Evolutionary conservation across 176 grass and related monocot genomes (phyloP), one percentile per base, ranked within the genome.

Genomic region (Eleusine coracana): DNA sequence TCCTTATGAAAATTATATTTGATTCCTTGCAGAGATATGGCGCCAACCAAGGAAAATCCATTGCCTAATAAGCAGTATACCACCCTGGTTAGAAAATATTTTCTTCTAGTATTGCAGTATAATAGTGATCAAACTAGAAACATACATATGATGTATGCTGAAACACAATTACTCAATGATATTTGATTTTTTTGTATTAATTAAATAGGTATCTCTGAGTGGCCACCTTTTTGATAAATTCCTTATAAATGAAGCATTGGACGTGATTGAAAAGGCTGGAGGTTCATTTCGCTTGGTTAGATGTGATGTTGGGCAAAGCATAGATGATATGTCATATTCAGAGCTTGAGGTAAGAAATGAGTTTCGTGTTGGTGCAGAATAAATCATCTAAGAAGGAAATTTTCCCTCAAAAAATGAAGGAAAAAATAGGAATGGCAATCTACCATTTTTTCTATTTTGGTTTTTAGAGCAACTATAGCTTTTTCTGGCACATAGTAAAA

Each of bases 221-320:
- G 96, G 96, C 11, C 96, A 98, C 76, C 90, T 98, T 40, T 98
- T 98, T 82, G 96, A 95, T 93, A 92, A 95, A 42, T 98, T 98
- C 85, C 87, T 92, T 55, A 98, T 98, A 83, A 98, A 98, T 72
- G 91, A 98, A 55, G 90, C 96, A 71, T 75, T 98, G 84, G 92
- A 98, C 85, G 89, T 98, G 84, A 95, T 98, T 90, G 96, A 98
- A 89, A 60, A 75, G 76, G 84, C 60, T 39, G 90, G 92, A 62
- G 96, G 96, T 73, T 98, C 92, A 76, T 98, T 98, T 83, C 84
- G 68, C 48, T 81, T 98, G 71, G 75, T 98, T 80, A 88, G 68
- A 37, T 98, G 96, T 63, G 87, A 94, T 41, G 92, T 98, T n/a
- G 96, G 96, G 52, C 92, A 98, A 86, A 98, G 78, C 80, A 89